Evolutionary conservation across 2,329 filamentous ascomycete species (phyloP).

Genomic region (Botrytis pseudocinerea): DNA sequence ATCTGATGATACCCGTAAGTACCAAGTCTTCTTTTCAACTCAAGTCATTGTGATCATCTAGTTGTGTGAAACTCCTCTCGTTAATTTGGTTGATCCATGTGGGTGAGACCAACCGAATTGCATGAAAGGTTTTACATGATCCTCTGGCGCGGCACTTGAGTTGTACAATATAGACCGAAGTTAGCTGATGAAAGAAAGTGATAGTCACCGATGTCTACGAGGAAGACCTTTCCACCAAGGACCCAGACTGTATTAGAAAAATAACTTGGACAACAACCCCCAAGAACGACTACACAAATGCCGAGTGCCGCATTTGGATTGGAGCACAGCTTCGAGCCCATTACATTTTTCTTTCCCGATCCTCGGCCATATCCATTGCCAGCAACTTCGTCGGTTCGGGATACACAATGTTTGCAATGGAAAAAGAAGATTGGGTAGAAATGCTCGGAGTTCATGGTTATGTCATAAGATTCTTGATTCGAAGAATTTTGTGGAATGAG

Average conservation of each 20-base stretch:
- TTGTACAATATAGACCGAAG: background rate
- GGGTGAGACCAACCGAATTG: background rate
- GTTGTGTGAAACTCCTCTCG: background rate
- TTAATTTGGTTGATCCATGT: too few relatives aligned
- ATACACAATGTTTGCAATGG: background rate
- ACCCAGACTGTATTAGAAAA: background rate
- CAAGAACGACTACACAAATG: background rate
- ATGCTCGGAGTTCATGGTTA: conserved; percentile 5
- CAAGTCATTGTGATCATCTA: background rate
- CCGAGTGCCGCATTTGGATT: conserved; percentile 8
- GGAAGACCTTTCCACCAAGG: background rate
- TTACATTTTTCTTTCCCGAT: background rate
- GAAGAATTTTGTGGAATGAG: conserved; percentile 8
- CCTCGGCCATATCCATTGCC: background rate
- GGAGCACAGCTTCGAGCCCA: background rate
- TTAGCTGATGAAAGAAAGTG: background rate
- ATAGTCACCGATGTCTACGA: background rate
- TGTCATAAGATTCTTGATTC: conserved; percentile 1
- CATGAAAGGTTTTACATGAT: background rate
- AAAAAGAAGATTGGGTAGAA: conserved; percentile 6
- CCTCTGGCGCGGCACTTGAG: too few relatives aligned
- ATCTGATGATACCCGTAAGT: background rate
- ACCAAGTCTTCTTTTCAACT: background rate
- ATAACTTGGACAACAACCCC: background rate
- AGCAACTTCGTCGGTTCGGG: background rate